Evolutionary conservation across 495 filamentous ascomycete genomes (phyloP).

Genomic region (Penicillium nucicola): DNA sequence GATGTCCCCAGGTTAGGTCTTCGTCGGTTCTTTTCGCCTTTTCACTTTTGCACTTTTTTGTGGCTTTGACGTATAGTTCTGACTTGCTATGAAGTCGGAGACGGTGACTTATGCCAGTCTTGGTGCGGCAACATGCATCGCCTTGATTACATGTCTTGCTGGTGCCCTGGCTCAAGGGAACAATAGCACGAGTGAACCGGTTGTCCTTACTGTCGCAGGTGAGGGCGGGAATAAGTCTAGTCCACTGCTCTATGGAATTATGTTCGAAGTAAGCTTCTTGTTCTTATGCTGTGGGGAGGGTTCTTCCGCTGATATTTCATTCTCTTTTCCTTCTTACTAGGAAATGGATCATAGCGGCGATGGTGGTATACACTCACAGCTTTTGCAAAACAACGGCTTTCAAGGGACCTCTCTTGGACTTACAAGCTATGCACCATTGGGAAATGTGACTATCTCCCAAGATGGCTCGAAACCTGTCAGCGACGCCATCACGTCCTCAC

Average conservation of each 20-base stretch:
- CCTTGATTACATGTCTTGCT: background rate
- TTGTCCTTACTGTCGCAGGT: slow-evolving; percentile 28
- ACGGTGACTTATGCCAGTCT: background rate
- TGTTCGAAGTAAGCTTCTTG: slow-evolving; percentile 49
- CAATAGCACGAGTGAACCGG: background rate
- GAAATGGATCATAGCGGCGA: slow-evolving; percentile 73
- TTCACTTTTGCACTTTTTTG: background rate
- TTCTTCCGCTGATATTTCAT: background rate
- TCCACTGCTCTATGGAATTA: slow-evolving; percentile 55
- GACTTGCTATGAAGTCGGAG: slow-evolving; percentile 3
- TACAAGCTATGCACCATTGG: slow-evolving; percentile 54
- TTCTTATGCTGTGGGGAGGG: background rate
- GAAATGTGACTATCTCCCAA: slow-evolving; percentile 47
- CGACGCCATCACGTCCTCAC: slow-evolving; percentile 52
- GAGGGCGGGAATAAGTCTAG: slow-evolving; percentile 54
- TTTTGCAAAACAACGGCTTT: slow-evolving; percentile 74
- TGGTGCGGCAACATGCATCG: slow-evolving; percentile 20
- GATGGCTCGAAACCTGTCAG: slow-evolving; percentile 49
- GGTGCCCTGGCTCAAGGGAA: background rate
- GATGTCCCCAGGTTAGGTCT: background rate
- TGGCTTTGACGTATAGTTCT: too few species aligned
- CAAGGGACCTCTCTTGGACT: slow-evolving; percentile 50
- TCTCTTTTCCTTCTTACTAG: slow-evolving; percentile 23
- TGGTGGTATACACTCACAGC: slow-evolving; percentile 72
- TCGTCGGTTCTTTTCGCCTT: background rate